Percentiles rank a stretch among this genome's conserved stretches.
Conservation (phyloP, 2,329 filamentous ascomycete species). For the Cyclaneusma minus region DNA sequence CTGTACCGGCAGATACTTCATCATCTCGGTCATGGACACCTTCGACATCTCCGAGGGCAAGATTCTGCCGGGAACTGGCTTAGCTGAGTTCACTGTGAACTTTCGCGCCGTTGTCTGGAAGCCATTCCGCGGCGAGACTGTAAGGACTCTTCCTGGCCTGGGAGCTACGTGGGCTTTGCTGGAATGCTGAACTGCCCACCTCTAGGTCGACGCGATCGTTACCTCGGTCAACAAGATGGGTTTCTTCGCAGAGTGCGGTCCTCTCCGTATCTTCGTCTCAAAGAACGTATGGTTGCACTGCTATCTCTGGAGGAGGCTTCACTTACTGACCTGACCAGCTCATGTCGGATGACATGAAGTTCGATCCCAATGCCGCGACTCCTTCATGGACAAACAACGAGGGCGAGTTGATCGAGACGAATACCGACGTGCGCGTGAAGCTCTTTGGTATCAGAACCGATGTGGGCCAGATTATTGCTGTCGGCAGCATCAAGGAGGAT, state of each 20-base stretch:
- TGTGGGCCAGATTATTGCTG: constrained; percentile 89
- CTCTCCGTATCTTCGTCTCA: constrained; percentile 64
- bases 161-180: not conserved
- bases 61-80: constrained; percentile 78
- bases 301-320: constrained; percentile 1
- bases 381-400: constrained; percentile 92
- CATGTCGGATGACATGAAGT: constrained; percentile 85
- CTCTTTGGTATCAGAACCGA: constrained; percentile 88
- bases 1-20: constrained; percentile 90
- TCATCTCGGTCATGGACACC: constrained; percentile 94
- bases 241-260: constrained; percentile 77
- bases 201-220: constrained; percentile 83
- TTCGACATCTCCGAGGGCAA: constrained; percentile 89
- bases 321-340: constrained; percentile 37
- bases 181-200: too few species aligned
- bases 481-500: constrained; percentile 89
- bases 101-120: constrained; percentile 96
- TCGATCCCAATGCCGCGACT: constrained; percentile 90
- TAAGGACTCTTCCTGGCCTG: constrained; percentile 28
- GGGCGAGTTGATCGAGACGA: constrained; percentile 84
- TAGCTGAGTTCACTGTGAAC: constrained; percentile 87
- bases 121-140: constrained; percentile 95
- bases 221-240: constrained; percentile 81
- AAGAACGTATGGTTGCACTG: constrained; percentile 48
- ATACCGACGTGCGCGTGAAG: constrained; percentile 85